Evolutionary conservation across 768 basidiomycete genomes (phyloP), one percentile per base, ranked within the genome.

Genomic region (Tricholoma matsutake): DNA sequence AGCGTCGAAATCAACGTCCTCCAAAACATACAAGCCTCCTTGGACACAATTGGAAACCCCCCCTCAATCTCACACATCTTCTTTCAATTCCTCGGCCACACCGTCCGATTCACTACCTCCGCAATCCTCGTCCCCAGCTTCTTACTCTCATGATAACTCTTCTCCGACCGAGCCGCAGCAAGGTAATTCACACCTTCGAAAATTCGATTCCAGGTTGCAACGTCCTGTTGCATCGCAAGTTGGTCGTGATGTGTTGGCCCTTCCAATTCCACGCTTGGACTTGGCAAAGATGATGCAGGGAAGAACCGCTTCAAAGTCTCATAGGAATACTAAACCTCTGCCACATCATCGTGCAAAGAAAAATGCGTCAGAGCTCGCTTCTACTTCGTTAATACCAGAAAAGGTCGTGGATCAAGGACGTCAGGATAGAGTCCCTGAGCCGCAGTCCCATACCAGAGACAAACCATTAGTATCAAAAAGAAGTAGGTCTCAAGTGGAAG

Each of bases 31-130:
- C 51, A 61, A 35, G 41, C 35, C 35, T 16, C 9, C 43, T 53
- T 61, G 45, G 14, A 31, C 28, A 18, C 79, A 81, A 60, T 67
- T 80, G 4, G 69, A 76, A 56, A 80, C 79, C 2, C 80, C 79
- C 35, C 80, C 81, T 9, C 70, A 66, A 49, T 81, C 79, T 29
- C 66, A 72, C 2, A 66, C 69, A 37, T 73, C 74, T 32, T 73
- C 74, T 31, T 70, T 72, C 20, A 59, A 62, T 34, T 64, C 68
- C 10, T 70, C 72, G 14, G 53, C 53, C 18, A 66, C 65, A 32
- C 67, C 69, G 10, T 43, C 57, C 3, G 68, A 67, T 18, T 64
- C 63, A 34, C 64, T 68, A 13, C 63, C 71, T n/a, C 57, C 66
- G 10, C 68, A 64, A 28, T 64, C 69, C 8, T 64, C 65, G 13